Evolutionary conservation across 2,329 filamentous ascomycete genomes (phyloP), one percentile per base, ranked within the genome.

Genomic region (Dactylellina sp.): DNA sequence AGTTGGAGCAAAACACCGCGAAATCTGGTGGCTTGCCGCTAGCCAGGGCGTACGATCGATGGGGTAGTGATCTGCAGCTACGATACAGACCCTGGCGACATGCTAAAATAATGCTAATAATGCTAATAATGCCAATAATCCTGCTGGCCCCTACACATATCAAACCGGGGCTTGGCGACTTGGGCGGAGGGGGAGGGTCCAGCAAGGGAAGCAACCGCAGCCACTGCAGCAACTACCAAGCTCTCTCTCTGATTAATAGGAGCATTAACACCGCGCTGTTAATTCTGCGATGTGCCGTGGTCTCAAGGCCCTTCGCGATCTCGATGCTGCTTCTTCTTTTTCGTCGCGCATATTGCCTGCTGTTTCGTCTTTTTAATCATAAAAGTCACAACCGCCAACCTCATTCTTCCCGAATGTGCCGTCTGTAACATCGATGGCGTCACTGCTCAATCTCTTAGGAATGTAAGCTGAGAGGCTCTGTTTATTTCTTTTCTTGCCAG

Each of bases 11-110:
- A 52, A 59, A 56, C 42, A 57, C 39, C 47, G 42, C 50, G 52
- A 63, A 72, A 72, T 65, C 70, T 74, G 70, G 61, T 74, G 70
- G 70, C 70, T 47, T 65, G 66, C 70, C 70, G 70, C 70, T 74
- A 74, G 61, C 47, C 59, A 55, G 57, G 66, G 37, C 37, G 12
- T 20, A 40, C 20, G 53, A 57, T 53, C 39, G 25, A 66, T 66
- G 61, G 70, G 70, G 70, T 66, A 74, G 52, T 53, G 70, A 74
- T 74, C 70, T 74, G 61, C 70, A 74, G 70, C 53, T 62, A 52
- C 70, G 70, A 74, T 65, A 72, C 66, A 72, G 60, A 60, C 66
- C 66, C 66, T 64, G 20, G 66, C 28, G 28, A 4, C 28, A 4
- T 5, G 28, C 28, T 32, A 32, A 32, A 32, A 32, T 32, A 32